phyloP scores from a whole-genome alignment of 257 asterid species.

The Scutellaria galericulata region DNA sequence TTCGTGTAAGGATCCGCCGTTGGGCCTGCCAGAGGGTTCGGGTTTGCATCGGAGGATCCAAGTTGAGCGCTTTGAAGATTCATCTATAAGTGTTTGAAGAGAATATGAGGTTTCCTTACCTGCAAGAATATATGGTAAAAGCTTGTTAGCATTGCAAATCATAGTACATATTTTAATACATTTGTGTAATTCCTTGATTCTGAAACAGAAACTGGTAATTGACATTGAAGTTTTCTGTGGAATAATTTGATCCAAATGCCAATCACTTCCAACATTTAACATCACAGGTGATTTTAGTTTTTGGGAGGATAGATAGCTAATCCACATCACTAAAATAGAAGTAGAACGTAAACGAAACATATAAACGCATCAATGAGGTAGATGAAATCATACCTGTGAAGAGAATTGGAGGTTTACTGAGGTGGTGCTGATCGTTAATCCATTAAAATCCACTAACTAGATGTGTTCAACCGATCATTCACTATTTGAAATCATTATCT shows the following conservation, averaged over 20 bases:
- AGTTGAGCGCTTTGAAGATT: slow-evolving; percentile 37
- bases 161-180: background rate
- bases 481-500: too few relatives aligned
- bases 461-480: background rate
- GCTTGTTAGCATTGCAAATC: too few relatives aligned
- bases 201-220: background rate
- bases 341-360: too few relatives aligned
- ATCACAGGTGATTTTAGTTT: too few relatives aligned
- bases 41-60: slow-evolving; percentile 59
- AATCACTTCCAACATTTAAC: too few relatives aligned
- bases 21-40: slow-evolving; percentile 76
- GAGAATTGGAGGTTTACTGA: too few relatives aligned
- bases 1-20: slow-evolving; percentile 70
- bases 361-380: too few relatives aligned
- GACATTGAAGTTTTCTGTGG: background rate
- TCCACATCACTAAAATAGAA: too few relatives aligned
- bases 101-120: background rate
- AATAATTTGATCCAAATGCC: background rate
- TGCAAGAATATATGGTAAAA: too few relatives aligned
- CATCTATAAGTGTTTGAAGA: slow-evolving; percentile 31
- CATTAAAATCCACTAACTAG: background rate
- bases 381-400: too few relatives aligned
- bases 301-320: too few relatives aligned
- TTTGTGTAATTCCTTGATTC: background rate
- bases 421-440: background rate